Evolutionary conservation across 441 rosid species (phyloP).

Genomic region (Pelargonium fulgidum): DNA sequence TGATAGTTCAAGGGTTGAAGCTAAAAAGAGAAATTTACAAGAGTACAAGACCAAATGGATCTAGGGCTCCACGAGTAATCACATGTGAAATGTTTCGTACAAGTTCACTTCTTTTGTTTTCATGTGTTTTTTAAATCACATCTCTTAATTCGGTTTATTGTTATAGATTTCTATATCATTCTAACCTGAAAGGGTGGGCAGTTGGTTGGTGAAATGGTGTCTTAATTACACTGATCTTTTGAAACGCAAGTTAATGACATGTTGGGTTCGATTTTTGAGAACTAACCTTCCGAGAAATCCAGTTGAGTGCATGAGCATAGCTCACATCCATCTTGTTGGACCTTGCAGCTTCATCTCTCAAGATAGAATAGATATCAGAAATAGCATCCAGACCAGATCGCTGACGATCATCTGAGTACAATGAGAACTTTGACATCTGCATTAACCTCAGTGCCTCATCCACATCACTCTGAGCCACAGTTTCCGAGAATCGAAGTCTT

Average conservation of each 20-base stretch:
- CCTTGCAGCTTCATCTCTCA: conserved; percentile 98
- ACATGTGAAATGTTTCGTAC: not conserved
- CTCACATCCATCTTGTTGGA: conserved; percentile 64
- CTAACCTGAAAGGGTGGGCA: not conserved
- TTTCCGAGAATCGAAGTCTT: conserved; percentile 88
- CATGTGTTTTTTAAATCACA: no score
- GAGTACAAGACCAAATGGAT: not conserved
- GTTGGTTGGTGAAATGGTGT: not conserved
- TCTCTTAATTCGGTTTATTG: no score
- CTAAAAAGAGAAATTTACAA: not conserved
- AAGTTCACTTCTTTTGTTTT: not conserved
- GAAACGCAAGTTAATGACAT: not conserved
- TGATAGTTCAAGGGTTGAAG: not conserved
- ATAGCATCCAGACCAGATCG: conserved; percentile 93
- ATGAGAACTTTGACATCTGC: conserved; percentile 99
- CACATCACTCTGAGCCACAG: conserved; percentile 96
- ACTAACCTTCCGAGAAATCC: conserved; percentile 97
- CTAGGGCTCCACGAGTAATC: not conserved
- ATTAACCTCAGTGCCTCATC: conserved; percentile 93
- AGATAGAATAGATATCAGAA: conserved; percentile 91
- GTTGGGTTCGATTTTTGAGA: conserved; percentile 15
- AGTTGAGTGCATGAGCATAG: conserved; percentile 88
- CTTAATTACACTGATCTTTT: not conserved
- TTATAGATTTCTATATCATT: not conserved
- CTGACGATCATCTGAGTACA: conserved; percentile 90